phyloP scores from a whole-genome alignment of 1,139 yeast genomes.

The Zygosaccharomyces pseudobailii region DNA sequence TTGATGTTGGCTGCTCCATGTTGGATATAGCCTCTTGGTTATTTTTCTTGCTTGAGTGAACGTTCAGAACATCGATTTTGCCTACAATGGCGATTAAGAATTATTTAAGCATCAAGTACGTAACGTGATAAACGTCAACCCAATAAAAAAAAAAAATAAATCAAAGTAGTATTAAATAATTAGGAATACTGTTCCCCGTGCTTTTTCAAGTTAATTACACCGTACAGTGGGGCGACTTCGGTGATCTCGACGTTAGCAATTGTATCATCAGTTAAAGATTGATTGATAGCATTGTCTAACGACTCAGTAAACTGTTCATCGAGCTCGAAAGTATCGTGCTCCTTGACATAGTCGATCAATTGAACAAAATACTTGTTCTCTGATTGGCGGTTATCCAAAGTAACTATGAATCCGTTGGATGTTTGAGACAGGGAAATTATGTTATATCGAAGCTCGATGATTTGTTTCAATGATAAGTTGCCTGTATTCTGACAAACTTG shows the following conservation, averaged over 20 bases:
- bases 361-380: constrained; percentile 29
- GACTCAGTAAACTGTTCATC: constrained; percentile 17
- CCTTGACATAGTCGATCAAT: constrained; percentile 32
- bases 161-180: constrained; percentile 3
- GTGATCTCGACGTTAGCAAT: constrained; percentile 33
- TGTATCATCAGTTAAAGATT: constrained; percentile 23
- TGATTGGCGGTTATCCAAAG: constrained; percentile 43
- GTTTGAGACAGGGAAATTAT: constrained; percentile 37
- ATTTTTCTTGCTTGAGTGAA: no score
- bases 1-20: not conserved
- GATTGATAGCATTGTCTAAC: constrained; percentile 18
- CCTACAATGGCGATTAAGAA: no score
- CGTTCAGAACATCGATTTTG: no score
- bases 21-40: not conserved
- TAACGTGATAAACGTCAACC: not conserved
- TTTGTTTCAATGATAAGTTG: constrained; percentile 31
- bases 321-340: constrained; percentile 37
- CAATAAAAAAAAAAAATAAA: not conserved
- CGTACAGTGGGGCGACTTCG: constrained; percentile 62
- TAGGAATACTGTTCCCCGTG: constrained; percentile 65
- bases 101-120: not conserved
- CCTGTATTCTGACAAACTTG: constrained; percentile 33
- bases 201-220: constrained; percentile 63
- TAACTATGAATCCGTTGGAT: constrained; percentile 38
- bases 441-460: constrained; percentile 32